A percentile compares a stretch with the other conserved stretches of the same genome.
These are phyloP conservation scores for Rhododendron ovatum DNA, from an alignment of 148 eudicot species.

Conservation along the genomic window DNA sequence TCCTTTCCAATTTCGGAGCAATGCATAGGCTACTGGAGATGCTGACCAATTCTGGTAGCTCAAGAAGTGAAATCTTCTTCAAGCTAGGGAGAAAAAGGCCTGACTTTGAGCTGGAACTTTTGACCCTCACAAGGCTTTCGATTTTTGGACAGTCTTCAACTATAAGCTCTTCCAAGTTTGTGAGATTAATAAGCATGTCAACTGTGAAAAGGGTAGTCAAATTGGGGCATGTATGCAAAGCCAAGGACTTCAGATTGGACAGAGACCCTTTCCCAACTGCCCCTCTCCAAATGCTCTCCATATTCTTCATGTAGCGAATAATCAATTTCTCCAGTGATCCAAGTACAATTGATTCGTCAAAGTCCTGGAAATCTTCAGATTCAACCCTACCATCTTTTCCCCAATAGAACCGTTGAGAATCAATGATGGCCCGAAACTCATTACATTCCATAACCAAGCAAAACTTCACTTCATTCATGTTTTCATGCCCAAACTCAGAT, in stretches of 20 bases:
- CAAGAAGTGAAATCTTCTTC: slow-evolving; percentile 2
- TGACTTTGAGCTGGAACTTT: not conserved
- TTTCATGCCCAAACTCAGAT: not conserved
- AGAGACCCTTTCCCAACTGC: not conserved
- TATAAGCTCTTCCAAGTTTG: slow-evolving; percentile 9
- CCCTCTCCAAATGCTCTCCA: not conserved
- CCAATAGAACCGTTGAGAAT: not conserved
- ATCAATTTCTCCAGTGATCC: not conserved
- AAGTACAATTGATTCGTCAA: not conserved
- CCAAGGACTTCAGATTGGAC: slow-evolving; percentile 3
- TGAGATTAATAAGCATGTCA: not conserved
- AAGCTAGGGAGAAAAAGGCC: not conserved
- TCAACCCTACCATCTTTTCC: not conserved
- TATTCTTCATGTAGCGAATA: not conserved
- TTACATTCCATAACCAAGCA: not conserved
- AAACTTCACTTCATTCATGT: not conserved
- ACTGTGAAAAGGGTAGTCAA: slow-evolving; percentile 11
- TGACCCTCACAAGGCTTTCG: not conserved
- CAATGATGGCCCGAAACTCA: not conserved
- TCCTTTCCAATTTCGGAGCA: slow-evolving; percentile 8
- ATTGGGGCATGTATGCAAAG: slow-evolving; percentile 13
- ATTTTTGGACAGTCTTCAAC: slow-evolving; percentile 20
- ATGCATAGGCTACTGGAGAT: slow-evolving; percentile 4
- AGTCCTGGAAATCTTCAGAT: not conserved
- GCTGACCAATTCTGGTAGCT: slow-evolving; percentile 15